Conservation (phyloP, 768 basidiomycete genomes). For the Cystobasidium onofrii region DNA sequence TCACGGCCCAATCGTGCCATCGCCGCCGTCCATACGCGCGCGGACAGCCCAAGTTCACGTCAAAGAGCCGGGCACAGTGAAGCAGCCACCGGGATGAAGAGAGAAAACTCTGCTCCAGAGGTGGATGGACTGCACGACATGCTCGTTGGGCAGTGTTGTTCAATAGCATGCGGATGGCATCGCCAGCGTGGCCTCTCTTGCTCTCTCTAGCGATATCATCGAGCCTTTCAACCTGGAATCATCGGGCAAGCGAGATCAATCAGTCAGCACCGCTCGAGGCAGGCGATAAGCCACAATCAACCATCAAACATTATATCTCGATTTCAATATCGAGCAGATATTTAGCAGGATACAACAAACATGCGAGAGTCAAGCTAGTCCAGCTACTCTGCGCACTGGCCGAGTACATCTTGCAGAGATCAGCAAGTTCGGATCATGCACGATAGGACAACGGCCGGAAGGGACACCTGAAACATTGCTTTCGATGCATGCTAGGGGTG, state of each 20-base stretch:
- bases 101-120: neutral
- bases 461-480: too few relatives aligned
- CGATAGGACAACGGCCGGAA: too few relatives aligned
- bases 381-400: too few relatives aligned
- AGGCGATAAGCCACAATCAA: neutral
- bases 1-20: neutral
- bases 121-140: neutral
- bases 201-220: neutral
- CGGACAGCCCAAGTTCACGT: neutral
- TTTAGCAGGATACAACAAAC: too few relatives aligned
- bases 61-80: neutral
- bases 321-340: too few relatives aligned
- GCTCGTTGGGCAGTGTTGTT: neutral
- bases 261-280: neutral
- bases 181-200: neutral
- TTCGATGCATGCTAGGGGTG: too few relatives aligned
- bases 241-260: neutral
- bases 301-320: neutral
- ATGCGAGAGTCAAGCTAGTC: too few relatives aligned
- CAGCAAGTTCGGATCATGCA: too few relatives aligned
- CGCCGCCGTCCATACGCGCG: neutral
- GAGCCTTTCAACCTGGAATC: neutral
- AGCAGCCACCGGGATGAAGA: neutral
- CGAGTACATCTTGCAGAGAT: too few relatives aligned
- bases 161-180: neutral